These are phyloP conservation scores for Thermomucor indicae-seudaticae DNA, from an alignment of 371 early-diverging fungal genomes.

Conservation along the genomic window DNA sequence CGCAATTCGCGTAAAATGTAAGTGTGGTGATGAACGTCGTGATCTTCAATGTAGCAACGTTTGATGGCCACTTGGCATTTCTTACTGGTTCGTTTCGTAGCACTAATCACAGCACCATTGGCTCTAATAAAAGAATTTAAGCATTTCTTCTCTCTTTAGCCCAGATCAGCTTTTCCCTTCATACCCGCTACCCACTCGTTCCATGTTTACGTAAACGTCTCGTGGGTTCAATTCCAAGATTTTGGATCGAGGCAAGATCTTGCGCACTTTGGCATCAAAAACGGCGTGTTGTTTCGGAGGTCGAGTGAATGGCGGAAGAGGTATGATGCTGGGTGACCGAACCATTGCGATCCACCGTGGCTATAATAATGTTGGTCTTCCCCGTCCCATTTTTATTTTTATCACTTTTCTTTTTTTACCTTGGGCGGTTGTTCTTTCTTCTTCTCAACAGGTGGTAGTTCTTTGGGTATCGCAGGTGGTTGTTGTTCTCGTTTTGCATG, in stretches of 20 bases:
- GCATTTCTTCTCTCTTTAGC: slow-evolving; percentile 1
- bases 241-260: slow-evolving; percentile 38
- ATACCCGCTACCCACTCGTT: slow-evolving; percentile 50
- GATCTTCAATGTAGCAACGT: slow-evolving; percentile 47
- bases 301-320: slow-evolving; percentile 32
- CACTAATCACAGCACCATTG: slow-evolving; percentile 29
- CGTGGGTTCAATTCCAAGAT: slow-evolving; percentile 39
- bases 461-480: slow-evolving; percentile 8
- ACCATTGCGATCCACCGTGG: slow-evolving; percentile 42
- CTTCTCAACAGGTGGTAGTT: slow-evolving; percentile 7
- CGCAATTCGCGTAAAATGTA: slow-evolving; percentile 43
- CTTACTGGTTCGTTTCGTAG: slow-evolving; percentile 14
- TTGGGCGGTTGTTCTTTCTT: slow-evolving; percentile 6
- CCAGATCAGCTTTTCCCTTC: too few species aligned
- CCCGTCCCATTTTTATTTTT: too few species aligned
- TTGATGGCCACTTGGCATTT: slow-evolving; percentile 44
- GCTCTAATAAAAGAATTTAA: slow-evolving; percentile 12
- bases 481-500: slow-evolving; percentile 17
- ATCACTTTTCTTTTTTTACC: slow-evolving; percentile 12
- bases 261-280: slow-evolving; percentile 44
- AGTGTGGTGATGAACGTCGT: slow-evolving; percentile 38
- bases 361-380: slow-evolving; percentile 19
- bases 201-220: slow-evolving; percentile 29
- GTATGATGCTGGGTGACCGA: slow-evolving; percentile 29
- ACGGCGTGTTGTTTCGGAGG: slow-evolving; percentile 16